Percentiles rank a stretch among this genome's conserved stretches.
These are phyloP conservation scores for Sutorius eximius DNA, from an alignment of 1,284 basidiomycete species.

Conservation along the genomic window DNA sequence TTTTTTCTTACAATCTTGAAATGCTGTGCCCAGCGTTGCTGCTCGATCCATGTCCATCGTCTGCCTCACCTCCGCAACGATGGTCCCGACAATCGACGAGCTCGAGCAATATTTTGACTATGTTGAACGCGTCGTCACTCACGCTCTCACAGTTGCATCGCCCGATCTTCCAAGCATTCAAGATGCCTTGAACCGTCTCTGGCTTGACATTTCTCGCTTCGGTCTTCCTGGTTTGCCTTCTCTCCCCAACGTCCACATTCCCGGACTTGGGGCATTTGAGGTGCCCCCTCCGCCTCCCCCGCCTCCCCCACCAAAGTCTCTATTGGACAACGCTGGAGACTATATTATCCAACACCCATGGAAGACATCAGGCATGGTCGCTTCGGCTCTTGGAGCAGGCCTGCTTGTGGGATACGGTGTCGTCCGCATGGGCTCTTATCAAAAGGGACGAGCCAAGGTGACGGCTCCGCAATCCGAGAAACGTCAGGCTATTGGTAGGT, in stretches of 20 bases:
- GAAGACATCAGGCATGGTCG: conserved; percentile 51
- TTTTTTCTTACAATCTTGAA: background rate
- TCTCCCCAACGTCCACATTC: conserved; percentile 61
- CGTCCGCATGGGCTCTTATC: conserved; percentile 30
- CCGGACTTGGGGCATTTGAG: conserved; percentile 69
- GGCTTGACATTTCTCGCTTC: conserved; percentile 76
- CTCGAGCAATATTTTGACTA: conserved; percentile 70
- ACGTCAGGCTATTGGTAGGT: conserved; percentile 71
- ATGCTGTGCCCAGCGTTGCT: conserved; percentile 24
- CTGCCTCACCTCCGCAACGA: conserved; percentile 11
- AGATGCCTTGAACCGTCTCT: conserved; percentile 66
- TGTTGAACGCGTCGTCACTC: conserved; percentile 62
- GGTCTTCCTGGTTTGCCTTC: conserved; percentile 64
- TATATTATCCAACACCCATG: conserved; percentile 62
- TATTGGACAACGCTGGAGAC: conserved; percentile 45
- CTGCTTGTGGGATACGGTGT: conserved; percentile 57
- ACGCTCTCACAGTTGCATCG: conserved; percentile 56
- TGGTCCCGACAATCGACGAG: conserved; percentile 55
- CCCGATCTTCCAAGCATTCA: conserved; percentile 62
- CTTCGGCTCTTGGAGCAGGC: conserved; percentile 58
- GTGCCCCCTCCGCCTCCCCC: conserved; percentile 64
- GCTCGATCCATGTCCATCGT: background rate
- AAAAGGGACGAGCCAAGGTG: conserved; percentile 37
- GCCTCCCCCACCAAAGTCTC: conserved; percentile 51
- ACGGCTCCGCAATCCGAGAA: conserved; percentile 43